Percentiles rank a stretch among this genome's conserved stretches.
Conservation (phyloP, 148 eudicot species). For the Spergularia bocconei region DNA sequence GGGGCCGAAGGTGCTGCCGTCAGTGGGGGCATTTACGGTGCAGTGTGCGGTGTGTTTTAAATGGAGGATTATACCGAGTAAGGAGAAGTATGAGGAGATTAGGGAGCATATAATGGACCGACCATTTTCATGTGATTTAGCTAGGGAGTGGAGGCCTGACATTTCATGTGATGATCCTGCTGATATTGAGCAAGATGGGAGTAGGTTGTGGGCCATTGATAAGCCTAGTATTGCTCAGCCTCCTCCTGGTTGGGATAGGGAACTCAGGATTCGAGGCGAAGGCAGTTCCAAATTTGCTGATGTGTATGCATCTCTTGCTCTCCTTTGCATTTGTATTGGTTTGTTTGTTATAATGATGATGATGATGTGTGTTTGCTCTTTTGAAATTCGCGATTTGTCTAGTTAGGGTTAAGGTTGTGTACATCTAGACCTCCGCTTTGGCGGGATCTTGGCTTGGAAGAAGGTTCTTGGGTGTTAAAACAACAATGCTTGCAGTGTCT, state of each 20-base stretch:
- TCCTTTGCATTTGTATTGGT: not conserved
- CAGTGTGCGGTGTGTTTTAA: slow-evolving; percentile 85
- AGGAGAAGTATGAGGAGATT: slow-evolving; percentile 88
- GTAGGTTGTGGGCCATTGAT: slow-evolving; percentile 94
- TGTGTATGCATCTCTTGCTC: slow-evolving; percentile 54
- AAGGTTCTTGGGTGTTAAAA: not conserved
- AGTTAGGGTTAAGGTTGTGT: not conserved
- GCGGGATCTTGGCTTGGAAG: not conserved
- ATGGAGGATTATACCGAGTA: slow-evolving; percentile 92
- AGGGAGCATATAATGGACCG: slow-evolving; percentile 67
- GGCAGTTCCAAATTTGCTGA: slow-evolving; percentile 88
- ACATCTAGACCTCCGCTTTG: not conserved
- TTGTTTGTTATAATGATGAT: not conserved
- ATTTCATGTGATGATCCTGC: slow-evolving; percentile 65
- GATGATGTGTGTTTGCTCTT: not conserved
- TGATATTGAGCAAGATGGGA: slow-evolving; percentile 80
- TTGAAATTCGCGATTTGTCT: not conserved
- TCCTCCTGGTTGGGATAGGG: slow-evolving; percentile 89
- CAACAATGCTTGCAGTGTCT: not conserved
- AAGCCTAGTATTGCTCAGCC: slow-evolving; percentile 83
- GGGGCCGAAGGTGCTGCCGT: slow-evolving; percentile 43
- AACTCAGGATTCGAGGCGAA: slow-evolving; percentile 74
- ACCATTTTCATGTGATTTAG: slow-evolving; percentile 70
- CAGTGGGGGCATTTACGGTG: slow-evolving; percentile 84
- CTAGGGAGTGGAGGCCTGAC: slow-evolving; percentile 76